phyloP scores from a whole-genome alignment of 2,329 filamentous ascomycete species.

The Colletotrichum aenigma region DNA sequence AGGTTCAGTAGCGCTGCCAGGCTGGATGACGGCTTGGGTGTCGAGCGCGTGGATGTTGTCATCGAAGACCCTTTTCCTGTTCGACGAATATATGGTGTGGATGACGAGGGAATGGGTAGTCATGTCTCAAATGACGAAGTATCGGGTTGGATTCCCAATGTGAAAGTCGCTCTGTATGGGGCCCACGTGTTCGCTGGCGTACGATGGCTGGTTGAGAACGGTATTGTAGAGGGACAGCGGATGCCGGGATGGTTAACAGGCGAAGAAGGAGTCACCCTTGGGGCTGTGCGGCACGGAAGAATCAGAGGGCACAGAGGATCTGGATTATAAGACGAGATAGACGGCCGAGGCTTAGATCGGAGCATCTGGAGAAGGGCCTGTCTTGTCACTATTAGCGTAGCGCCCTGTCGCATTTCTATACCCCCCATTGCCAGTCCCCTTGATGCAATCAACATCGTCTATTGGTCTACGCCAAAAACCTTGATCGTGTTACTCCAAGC shows the following conservation, averaged over 20 bases:
- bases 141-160: conserved; percentile 57
- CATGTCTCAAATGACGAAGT: background rate
- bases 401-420: background rate
- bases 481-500: conserved; percentile 81
- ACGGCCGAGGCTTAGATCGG: background rate
- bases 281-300: conserved; percentile 69
- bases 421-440: background rate
- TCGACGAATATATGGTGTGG: conserved; percentile 29
- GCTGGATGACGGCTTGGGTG: conserved; percentile 61
- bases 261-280: conserved; percentile 79
- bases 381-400: background rate
- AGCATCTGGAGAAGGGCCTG: background rate
- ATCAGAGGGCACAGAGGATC: conserved; percentile 64
- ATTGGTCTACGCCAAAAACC: conserved; percentile 76
- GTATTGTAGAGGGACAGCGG: conserved; percentile 73
- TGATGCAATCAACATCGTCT: conserved; percentile 24
- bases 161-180: conserved; percentile 74
- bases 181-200: conserved; percentile 82
- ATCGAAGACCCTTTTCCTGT: conserved; percentile 62
- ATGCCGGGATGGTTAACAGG: conserved; percentile 95
- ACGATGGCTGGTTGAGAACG: conserved; percentile 76
- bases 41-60: conserved; percentile 65
- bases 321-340: conserved; percentile 43
- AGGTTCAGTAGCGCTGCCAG: conserved; percentile 71
- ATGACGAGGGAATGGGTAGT: conserved; percentile 27